Evolutionary conservation across 768 basidiomycete genomes (phyloP).

Genomic region (Leccinum uliginosum): DNA sequence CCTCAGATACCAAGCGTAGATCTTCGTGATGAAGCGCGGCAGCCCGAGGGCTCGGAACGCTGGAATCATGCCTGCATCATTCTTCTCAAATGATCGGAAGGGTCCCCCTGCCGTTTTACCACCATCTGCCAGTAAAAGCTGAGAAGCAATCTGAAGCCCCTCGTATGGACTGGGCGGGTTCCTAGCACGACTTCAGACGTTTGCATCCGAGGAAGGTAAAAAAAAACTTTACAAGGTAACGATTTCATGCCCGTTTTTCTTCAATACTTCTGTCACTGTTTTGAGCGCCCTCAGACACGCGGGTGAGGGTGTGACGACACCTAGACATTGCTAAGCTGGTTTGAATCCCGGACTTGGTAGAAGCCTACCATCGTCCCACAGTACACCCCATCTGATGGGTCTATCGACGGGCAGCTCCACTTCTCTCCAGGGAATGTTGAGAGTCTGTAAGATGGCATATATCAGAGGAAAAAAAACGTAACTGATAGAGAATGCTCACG

Average conservation of each 20-base stretch:
- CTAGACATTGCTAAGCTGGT: conserved; percentile 30
- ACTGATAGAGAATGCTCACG: conserved; percentile 20
- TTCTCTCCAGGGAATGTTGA: conserved; percentile 34
- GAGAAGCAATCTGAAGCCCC: conserved; percentile 48
- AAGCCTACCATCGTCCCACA: conserved; percentile 56
- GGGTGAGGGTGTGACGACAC: conserved; percentile 54
- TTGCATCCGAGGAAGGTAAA: background rate
- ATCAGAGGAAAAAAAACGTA: background rate
- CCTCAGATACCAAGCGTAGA: conserved; percentile 50
- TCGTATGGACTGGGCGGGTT: conserved; percentile 46
- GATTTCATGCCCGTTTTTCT: conserved; percentile 45
- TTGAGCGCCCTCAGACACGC: conserved; percentile 54
- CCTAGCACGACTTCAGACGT: conserved; percentile 8
- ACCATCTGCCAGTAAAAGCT: conserved; percentile 49
- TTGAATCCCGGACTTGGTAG: background rate
- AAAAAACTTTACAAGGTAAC: conserved; percentile 44
- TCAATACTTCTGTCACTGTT: conserved; percentile 40
- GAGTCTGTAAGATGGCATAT: conserved; percentile 20
- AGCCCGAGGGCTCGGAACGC: conserved; percentile 39
- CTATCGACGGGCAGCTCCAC: conserved; percentile 44
- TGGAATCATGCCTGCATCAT: conserved; percentile 44
- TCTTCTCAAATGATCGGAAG: conserved; percentile 39
- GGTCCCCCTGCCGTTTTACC: conserved; percentile 35
- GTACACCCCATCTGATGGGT: conserved; percentile 54
- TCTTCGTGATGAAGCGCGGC: conserved; percentile 41